Base-by-base conservation (phyloP, 2,329 filamentous ascomycete genomes). In the Cercospora canescens region DNA sequence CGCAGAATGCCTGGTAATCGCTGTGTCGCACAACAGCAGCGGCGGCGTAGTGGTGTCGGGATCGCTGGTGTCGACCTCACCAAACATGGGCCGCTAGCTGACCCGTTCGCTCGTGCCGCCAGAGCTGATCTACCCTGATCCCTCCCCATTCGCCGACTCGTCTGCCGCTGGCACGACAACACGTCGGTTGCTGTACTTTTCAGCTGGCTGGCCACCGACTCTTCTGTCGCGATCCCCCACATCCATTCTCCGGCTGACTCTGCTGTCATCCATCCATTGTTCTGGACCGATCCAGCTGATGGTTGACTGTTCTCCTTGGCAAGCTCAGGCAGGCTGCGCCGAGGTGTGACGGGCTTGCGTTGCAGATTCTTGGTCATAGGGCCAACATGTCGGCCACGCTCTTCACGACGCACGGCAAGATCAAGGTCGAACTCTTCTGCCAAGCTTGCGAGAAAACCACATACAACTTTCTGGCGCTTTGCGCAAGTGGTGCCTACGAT, bases 381-480 rank as follows among this genome's bases (percentile, higher is more conserved):
- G 32, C 21, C 14, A 56, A 37, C 74, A 84, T 84, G 82, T 82
- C 82, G 62, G 81, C 84, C 71, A 84, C 82, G 72, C 86, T 99
- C 14, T 93, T 97, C 80, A 99, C 95, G 58, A 92, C 89, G 59
- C 86, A 91, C 61, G 95, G 95, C 77, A 90, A 95, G 80, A 86
- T 99, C 77, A 99, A 98, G 82, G 87, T 98, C 74, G 95, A 98
- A 80, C 84, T 99, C 71, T 98, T 97, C 82, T 98, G 94, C 83
- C 93, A 97, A 79, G 90, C 91, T 73, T 93, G 96, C 34, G 95
- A 95, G 69, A 94, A 94, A 79, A 97, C 95, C 0, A 91, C 93
- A 69, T 77, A 92, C 89, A 96, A 96, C 82, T 96, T 96, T 80
- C 88, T 96, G 71, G 92, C 92, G 61, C 89, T 95, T 69, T 93